phyloP scores from a whole-genome alignment of 331 rosid genomes.

The Rosa hybrid region DNA sequence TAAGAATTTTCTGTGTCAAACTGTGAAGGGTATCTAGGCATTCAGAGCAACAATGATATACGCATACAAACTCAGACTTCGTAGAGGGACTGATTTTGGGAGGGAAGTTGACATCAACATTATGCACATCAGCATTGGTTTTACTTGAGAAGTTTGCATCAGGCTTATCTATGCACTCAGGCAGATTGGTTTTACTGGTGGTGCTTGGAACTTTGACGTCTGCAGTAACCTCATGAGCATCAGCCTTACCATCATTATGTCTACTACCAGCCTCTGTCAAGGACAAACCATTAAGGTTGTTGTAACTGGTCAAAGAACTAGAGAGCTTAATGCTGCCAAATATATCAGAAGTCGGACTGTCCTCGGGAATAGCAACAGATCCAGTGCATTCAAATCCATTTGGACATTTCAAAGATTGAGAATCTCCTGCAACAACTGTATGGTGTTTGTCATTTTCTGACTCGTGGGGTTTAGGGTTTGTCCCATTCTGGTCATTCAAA shows the following conservation, averaged over 20 bases:
- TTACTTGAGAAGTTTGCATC: conserved; percentile 26
- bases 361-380: conserved; percentile 30
- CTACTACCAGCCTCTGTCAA: conserved; percentile 27
- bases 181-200: conserved; percentile 3
- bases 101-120: conserved; percentile 25
- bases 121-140: conserved; percentile 17
- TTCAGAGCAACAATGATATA: conserved; percentile 70
- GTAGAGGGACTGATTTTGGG: conserved; percentile 32
- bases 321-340: conserved; percentile 29
- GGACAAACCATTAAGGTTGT: conserved; percentile 22
- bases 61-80: conserved; percentile 50
- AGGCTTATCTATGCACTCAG: conserved; percentile 14
- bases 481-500: conserved; percentile 43
- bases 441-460: conserved; percentile 28
- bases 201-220: conserved; percentile 27
- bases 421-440: conserved; percentile 26
- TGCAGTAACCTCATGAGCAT: conserved; percentile 22
- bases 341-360: conserved; percentile 29
- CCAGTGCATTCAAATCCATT: conserved; percentile 31
- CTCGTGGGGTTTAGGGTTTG: conserved; percentile 21
- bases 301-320: conserved; percentile 29
- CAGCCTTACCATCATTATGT: conserved; percentile 27
- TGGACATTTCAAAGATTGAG: conserved; percentile 32
- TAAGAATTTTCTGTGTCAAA: conserved; percentile 46
- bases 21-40: conserved; percentile 52